Conservation (phyloP, 1,284 basidiomycete species). For the Laetiporus sulphureus region DNA sequence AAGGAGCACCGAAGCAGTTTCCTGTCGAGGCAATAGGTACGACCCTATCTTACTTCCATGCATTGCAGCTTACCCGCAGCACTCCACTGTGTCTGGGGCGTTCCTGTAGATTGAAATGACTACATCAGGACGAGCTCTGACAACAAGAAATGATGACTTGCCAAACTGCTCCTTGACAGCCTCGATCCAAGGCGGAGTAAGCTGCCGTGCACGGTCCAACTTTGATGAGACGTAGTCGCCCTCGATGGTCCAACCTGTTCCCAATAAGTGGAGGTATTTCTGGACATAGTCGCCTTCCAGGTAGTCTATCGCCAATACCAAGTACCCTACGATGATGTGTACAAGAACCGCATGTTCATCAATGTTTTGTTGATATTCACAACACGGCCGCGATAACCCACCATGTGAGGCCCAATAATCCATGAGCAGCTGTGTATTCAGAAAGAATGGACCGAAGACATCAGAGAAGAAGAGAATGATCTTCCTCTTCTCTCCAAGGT, state of each 20-base stretch:
- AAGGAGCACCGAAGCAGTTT: no score
- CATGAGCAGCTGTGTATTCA: conserved; percentile 45
- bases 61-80: conserved; percentile 13
- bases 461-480: conserved; percentile 46
- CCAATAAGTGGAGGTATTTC: conserved; percentile 30
- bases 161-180: conserved; percentile 40
- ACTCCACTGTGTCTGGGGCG: no score
- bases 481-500: conserved; percentile 23
- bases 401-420: conserved; percentile 46
- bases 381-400: no score
- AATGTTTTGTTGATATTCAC: no score
- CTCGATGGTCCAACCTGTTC: conserved; percentile 30
- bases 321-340: conserved; percentile 34
- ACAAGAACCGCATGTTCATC: no score
- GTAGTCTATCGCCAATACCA: conserved; percentile 48
- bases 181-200: conserved; percentile 42
- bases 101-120: conserved; percentile 13
- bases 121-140: background rate
- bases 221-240: conserved; percentile 32
- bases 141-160: conserved; percentile 10
- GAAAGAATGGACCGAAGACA: conserved; percentile 37
- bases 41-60: no score
- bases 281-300: conserved; percentile 46
- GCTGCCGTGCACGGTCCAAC: conserved; percentile 27
- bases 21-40: no score